phyloP scores from a whole-genome alignment of 2,329 filamentous ascomycete species.

The Botrytis byssoidea region DNA sequence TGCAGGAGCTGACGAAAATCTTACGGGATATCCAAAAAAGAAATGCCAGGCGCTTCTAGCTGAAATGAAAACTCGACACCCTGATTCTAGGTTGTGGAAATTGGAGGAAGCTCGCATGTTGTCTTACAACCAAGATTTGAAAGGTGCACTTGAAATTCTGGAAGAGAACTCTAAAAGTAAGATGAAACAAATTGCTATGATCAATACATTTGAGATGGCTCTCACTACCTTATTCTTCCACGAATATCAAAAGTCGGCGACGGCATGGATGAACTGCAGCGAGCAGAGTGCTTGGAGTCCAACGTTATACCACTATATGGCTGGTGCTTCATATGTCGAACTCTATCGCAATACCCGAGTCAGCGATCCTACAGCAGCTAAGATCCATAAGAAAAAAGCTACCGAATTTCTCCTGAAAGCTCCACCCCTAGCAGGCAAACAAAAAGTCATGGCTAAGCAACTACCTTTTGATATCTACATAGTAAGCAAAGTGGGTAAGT shows the following conservation, averaged over 20 bases:
- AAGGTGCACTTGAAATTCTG: slow-evolving; percentile 66
- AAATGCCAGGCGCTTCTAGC: slow-evolving; percentile 66
- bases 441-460: slow-evolving; percentile 84
- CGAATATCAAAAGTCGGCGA: slow-evolving; percentile 70
- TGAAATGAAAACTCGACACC: slow-evolving; percentile 75
- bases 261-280: slow-evolving; percentile 71
- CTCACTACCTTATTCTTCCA: slow-evolving; percentile 77
- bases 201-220: slow-evolving; percentile 82
- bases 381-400: slow-evolving; percentile 60
- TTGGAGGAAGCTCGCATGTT: slow-evolving; percentile 82
- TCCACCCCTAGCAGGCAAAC: slow-evolving; percentile 74
- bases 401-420: slow-evolving; percentile 70
- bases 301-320: slow-evolving; percentile 85
- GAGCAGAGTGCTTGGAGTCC: slow-evolving; percentile 91
- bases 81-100: slow-evolving; percentile 79
- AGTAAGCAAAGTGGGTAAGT: slow-evolving; percentile 79
- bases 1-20: slow-evolving; percentile 52
- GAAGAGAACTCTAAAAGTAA: slow-evolving; percentile 59
- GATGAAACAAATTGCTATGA: slow-evolving; percentile 83
- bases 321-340: slow-evolving; percentile 74
- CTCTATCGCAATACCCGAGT: slow-evolving; percentile 66
- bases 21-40: slow-evolving; percentile 69
- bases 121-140: slow-evolving; percentile 64
- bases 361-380: slow-evolving; percentile 48
- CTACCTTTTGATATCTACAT: slow-evolving; percentile 89